Percentiles rank a stretch among this genome's conserved stretches.
Evolutionary conservation across 805 yeast genomes (phyloP).

Genomic region (Yarrowia bubula): DNA sequence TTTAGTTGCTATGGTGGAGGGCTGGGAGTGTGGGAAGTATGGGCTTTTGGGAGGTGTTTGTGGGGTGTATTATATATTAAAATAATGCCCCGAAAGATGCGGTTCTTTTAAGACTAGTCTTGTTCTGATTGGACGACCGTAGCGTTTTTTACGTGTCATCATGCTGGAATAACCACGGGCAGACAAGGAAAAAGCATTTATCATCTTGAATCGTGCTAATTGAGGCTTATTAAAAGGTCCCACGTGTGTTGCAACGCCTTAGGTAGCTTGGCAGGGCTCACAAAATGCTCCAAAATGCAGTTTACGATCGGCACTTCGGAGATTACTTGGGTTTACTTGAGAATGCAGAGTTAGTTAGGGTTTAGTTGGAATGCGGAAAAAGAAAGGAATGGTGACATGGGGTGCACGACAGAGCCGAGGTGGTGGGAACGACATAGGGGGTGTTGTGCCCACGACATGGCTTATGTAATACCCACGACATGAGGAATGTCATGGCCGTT

Average conservation of each 20-base stretch:
- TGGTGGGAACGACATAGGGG: no score
- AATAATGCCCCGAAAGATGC: neutral
- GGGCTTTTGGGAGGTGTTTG: no score
- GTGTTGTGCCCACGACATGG: no score
- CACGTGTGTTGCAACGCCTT: neutral
- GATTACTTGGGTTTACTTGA: neutral
- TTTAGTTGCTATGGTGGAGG: constrained; percentile 4
- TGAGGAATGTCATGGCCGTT: no score
- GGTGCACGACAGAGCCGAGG: no score
- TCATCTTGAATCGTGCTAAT: neutral
- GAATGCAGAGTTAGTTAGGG: constrained; percentile 4
- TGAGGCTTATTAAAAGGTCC: neutral
- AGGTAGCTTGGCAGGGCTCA: no score
- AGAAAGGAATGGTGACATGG: no score
- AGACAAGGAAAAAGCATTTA: neutral
- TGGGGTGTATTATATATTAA: no score
- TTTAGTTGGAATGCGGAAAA: neutral
- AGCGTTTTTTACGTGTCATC: no score
- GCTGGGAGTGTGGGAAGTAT: no score
- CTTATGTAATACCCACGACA: no score
- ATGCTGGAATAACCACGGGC: neutral
- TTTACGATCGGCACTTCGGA: neutral
- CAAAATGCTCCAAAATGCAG: no score
- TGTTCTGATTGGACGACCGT: neutral
- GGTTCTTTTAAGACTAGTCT: neutral